A percentile compares a stretch with the other conserved stretches of the same genome.
These are phyloP conservation scores for Waitea zeae DNA, from an alignment of 1,284 basidiomycete species.

Conservation along the genomic window DNA sequence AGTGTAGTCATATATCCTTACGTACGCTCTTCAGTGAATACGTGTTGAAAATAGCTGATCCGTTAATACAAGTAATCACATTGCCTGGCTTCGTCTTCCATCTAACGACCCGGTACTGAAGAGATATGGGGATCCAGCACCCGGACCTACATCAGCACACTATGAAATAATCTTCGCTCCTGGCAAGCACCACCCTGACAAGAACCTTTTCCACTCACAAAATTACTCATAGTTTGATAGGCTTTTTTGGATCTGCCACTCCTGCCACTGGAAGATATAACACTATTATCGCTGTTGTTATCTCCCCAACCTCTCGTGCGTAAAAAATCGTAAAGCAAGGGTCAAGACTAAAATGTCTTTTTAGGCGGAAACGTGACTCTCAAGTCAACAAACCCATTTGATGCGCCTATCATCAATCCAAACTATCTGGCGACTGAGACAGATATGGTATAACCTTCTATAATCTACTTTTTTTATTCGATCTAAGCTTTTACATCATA, in stretches of 20 bases:
- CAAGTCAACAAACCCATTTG: slow-evolving; percentile 11
- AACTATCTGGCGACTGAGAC: too few relatives aligned
- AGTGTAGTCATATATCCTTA: too few relatives aligned
- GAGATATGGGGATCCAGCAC: slow-evolving; percentile 7
- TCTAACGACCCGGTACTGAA: slow-evolving; percentile 5
- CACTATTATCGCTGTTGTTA: slow-evolving; percentile 4
- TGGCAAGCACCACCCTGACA: too few relatives aligned
- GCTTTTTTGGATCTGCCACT: slow-evolving; percentile 7
- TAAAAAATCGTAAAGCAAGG: too few relatives aligned
- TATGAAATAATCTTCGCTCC: slow-evolving; percentile 15
- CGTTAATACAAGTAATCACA: slow-evolving; percentile 7
- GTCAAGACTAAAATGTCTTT: too few relatives aligned
- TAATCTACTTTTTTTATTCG: too few relatives aligned
- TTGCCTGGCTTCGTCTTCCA: slow-evolving; percentile 9
- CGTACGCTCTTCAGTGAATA: too few relatives aligned
- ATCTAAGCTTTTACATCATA: too few relatives aligned
- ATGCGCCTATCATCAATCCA: slow-evolving; percentile 11
- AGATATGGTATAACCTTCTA: too few relatives aligned
- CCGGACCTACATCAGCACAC: slow-evolving; percentile 12
- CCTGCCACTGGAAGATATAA: slow-evolving; percentile 5
- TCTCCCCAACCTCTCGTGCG: slow-evolving; percentile 4
- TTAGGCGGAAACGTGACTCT: slow-evolving; percentile 10
- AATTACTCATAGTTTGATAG: slow-evolving; percentile 1
- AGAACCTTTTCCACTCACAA: slow-evolving; percentile 5
- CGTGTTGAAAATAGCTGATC: slow-evolving; percentile 7